phyloP scores from a whole-genome alignment of 768 basidiomycete species.

The Wakefieldia striispora region DNA sequence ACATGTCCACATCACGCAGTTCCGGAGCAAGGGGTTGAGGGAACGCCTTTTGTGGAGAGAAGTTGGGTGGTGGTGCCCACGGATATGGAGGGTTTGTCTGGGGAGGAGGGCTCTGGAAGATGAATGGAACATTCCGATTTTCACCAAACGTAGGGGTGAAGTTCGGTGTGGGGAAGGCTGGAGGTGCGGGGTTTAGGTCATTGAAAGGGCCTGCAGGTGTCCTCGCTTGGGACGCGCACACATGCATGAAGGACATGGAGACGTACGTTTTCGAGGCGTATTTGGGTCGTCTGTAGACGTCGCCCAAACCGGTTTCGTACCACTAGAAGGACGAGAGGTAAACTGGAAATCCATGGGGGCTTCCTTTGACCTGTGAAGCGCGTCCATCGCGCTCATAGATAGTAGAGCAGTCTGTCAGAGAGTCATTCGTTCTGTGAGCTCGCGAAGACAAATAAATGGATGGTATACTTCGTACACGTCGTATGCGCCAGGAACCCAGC shows the following conservation, averaged over 20 bases:
- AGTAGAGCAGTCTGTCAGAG: slow-evolving; percentile 1
- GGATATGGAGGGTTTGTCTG: slow-evolving; percentile 44
- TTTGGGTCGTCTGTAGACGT: slow-evolving; percentile 40
- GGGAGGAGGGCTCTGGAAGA: slow-evolving; percentile 58
- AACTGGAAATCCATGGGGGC: slow-evolving; percentile 91
- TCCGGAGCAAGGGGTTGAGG: slow-evolving; percentile 46
- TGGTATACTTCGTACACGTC: slow-evolving; percentile 17
- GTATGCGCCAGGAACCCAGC: background rate
- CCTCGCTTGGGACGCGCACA: slow-evolving; percentile 23
- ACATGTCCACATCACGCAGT: slow-evolving; percentile 71
- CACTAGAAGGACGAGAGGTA: slow-evolving; percentile 59
- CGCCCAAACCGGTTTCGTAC: slow-evolving; percentile 60
- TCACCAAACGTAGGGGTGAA: slow-evolving; percentile 57
- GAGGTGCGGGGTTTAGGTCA: slow-evolving; percentile 40
- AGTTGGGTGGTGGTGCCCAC: slow-evolving; percentile 65
- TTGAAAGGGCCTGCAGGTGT: slow-evolving; percentile 40
- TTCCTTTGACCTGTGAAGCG: slow-evolving; percentile 57
- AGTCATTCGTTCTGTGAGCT: background rate
- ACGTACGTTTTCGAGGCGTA: slow-evolving; percentile 69
- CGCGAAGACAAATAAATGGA: background rate
- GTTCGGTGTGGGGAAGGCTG: slow-evolving; percentile 35
- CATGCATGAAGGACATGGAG: slow-evolving; percentile 25
- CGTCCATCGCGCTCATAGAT: slow-evolving; percentile 20
- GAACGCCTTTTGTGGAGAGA: slow-evolving; percentile 60
- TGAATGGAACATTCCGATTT: slow-evolving; percentile 69